Base-by-base conservation (phyloP, 139 green algal species). In the Zygnema cylindricum region DNA sequence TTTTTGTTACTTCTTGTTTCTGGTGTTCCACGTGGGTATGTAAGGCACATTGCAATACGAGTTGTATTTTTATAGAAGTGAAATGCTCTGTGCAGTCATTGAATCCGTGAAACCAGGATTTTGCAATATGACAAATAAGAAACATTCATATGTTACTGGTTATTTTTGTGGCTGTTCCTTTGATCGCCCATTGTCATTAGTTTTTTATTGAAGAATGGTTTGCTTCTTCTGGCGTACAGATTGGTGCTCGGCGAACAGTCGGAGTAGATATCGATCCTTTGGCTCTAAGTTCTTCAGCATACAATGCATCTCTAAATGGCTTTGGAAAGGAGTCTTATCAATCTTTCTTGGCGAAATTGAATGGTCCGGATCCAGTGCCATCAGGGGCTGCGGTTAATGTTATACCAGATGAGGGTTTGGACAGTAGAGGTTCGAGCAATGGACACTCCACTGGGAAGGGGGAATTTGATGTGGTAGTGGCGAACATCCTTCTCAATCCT, bases 401-500 rank as follows among this genome's bases (percentile, higher is more conserved):
- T 25, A 73, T 73, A 30, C 57, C 57, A 35, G 43, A 38, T 38
- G 22, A 16, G 36, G 73, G 73, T 38, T 57, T 57, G 36, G 86
- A 84, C 54, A 30, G 57, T 30, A 25, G 25, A 73, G 57, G 30
- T 35, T 73, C 57, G 25, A 30, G 30, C 30, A 35, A 25, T 35
- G 30, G 30, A 35, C 30, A 25, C 30, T 25, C 57, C 30, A 42
- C 2, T 32, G 39, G 23, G 25, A 36, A 0, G 2, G 81, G 81
- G 32, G 41, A 69, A 42, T 96, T 95, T 84, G 94, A 96, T 76
- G 43, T 95, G 16, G 91, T 95, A 7, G 91, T 95, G 16, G 95
- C 96, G 54, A 98, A 98, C 94, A 98, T 98, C 1, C 91, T 98
- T 0, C 32, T 88, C 16, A 83, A 83, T 54, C 84, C 84, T 33